Conservation (phyloP, 169 alveolate genomes). For the Plasmodium ovale region DNA sequence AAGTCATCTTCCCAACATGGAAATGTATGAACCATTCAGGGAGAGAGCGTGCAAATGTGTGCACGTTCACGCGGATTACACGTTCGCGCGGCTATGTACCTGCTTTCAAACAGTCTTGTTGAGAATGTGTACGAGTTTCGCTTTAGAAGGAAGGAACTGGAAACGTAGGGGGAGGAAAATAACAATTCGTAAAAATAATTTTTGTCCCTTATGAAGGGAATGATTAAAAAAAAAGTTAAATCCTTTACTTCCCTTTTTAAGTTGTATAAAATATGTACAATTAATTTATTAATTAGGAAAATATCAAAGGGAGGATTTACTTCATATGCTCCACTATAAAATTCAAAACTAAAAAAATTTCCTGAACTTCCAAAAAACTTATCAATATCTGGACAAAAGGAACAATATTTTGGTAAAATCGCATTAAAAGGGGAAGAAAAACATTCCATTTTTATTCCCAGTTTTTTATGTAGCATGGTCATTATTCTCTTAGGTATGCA, state of each 20-base stretch:
- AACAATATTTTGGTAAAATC: constrained; percentile 41
- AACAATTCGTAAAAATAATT: constrained; percentile 63
- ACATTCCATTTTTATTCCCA: constrained; percentile 52
- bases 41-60: too few relatives aligned
- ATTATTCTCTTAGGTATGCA: constrained; percentile 60
- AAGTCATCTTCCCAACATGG: background rate
- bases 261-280: constrained; percentile 48
- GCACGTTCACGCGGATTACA: too few relatives aligned
- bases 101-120: constrained; percentile 63
- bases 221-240: constrained; percentile 58
- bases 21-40: background rate
- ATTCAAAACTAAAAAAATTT: constrained; percentile 39
- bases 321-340: constrained; percentile 41
- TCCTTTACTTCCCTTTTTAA: constrained; percentile 44
- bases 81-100: too few relatives aligned
- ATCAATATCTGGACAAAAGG: constrained; percentile 71
- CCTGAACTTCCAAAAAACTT: constrained; percentile 75
- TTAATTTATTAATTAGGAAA: constrained; percentile 53
- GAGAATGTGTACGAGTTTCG: constrained; percentile 46
- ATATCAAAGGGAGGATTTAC: constrained; percentile 76
- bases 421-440: constrained; percentile 77
- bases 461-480: constrained; percentile 11
- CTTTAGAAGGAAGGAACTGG: constrained; percentile 31
- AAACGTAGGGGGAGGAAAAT: constrained; percentile 50
- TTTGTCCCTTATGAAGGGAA: constrained; percentile 41